phyloP scores from a whole-genome alignment of 2,329 filamentous ascomycete genomes.

The Fusarium succisae region DNA sequence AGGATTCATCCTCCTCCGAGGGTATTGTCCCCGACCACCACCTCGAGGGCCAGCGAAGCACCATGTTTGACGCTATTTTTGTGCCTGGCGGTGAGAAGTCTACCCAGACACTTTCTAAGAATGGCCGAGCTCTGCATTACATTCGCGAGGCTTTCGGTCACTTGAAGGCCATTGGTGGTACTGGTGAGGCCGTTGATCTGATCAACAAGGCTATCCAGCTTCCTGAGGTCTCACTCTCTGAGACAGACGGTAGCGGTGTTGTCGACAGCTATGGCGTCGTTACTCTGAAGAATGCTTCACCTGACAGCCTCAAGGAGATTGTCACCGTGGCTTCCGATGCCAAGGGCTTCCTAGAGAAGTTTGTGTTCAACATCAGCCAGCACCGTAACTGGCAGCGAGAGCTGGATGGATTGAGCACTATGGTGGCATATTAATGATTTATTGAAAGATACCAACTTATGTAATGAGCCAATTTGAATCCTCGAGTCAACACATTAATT shows the following conservation, averaged over 20 bases:
- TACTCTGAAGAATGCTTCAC: constrained; percentile 64
- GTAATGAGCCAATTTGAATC: not conserved
- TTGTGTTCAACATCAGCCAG: constrained; percentile 73
- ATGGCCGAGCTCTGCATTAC: constrained; percentile 79
- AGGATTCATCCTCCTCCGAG: constrained; percentile 60
- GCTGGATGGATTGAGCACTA: constrained; percentile 71
- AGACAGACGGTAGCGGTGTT: constrained; percentile 53
- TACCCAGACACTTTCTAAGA: constrained; percentile 70
- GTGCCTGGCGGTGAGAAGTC: constrained; percentile 76
- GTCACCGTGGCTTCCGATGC: constrained; percentile 73
- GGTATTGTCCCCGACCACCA: constrained; percentile 78
- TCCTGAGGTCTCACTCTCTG: constrained; percentile 54
- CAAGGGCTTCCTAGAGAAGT: constrained; percentile 75
- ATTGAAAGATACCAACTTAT: constrained; percentile 11
- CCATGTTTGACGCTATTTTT: constrained; percentile 83
- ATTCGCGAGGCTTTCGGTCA: constrained; percentile 84
- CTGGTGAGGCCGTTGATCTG: constrained; percentile 75
- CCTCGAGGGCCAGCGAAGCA: constrained; percentile 80
- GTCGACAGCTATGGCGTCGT: constrained; percentile 80
- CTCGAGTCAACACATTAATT: not conserved
- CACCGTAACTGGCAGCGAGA: constrained; percentile 81
- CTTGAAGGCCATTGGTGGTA: constrained; percentile 80
- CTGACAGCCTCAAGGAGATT: constrained; percentile 68
- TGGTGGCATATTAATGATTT: constrained; percentile 72
- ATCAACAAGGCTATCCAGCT: constrained; percentile 61